Percentiles rank a stretch among this genome's conserved stretches.
Conservation (phyloP, 371 early-diverging fungal genomes). For the Coemansia sp. region DNA sequence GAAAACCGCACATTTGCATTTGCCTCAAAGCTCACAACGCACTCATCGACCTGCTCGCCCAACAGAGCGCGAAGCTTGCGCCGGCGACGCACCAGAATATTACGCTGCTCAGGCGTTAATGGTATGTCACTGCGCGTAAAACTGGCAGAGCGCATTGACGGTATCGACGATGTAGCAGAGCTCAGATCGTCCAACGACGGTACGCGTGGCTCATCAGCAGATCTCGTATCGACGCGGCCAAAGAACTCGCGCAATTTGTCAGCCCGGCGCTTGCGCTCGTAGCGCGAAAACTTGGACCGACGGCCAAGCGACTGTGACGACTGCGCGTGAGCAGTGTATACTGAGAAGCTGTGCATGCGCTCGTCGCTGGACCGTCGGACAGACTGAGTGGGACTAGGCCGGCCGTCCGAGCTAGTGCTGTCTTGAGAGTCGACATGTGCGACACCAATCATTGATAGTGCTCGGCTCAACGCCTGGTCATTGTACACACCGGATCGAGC, state of each 20-base stretch:
- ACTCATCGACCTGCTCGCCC: constrained; percentile 47
- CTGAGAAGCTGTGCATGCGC: constrained; percentile 14
- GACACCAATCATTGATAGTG: constrained; percentile 51
- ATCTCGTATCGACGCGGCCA: constrained; percentile 20
- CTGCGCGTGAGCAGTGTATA: constrained; percentile 18
- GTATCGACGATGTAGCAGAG: constrained; percentile 7
- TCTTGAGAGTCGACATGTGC: constrained; percentile 35
- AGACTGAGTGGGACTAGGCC: not conserved
- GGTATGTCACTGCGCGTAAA: constrained; percentile 1
- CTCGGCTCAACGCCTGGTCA: constrained; percentile 33
- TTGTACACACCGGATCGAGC: constrained; percentile 4
- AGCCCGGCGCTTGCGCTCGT: constrained; percentile 42
- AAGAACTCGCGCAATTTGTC: constrained; percentile 50
- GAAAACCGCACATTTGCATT: not conserved
- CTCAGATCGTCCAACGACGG: constrained; percentile 7
- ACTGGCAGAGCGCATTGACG: constrained; percentile 1
- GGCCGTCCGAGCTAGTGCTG: constrained; percentile 15
- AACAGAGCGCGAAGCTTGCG: constrained; percentile 48
- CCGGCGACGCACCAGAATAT: constrained; percentile 45
- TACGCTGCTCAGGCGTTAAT: constrained; percentile 38
- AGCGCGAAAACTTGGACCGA: constrained; percentile 6
- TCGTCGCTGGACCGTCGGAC: not conserved
- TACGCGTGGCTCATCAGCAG: not conserved
- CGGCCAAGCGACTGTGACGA: constrained; percentile 22
- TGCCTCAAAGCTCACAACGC: constrained; percentile 20